Evolutionary conservation across 1,284 basidiomycete species (phyloP), one percentile per base, ranked within the genome.

Genomic region (Ceratobasidium sp.): DNA sequence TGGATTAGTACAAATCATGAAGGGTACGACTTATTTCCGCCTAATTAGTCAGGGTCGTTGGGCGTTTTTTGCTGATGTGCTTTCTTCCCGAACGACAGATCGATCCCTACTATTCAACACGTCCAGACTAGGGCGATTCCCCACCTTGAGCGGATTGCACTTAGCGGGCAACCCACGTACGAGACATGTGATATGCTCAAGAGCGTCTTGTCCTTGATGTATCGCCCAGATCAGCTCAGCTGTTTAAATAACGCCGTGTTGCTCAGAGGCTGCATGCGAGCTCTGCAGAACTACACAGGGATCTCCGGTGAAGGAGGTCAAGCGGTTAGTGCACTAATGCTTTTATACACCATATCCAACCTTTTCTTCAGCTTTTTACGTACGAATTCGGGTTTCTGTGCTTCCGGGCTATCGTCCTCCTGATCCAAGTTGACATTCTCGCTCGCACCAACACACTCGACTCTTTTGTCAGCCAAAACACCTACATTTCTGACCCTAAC

Each of bases 331-430:
- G 5, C 3, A 16, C 59, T 20, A 20, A 48, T 12, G 18, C 46
- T 12, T 48, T 48, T 48, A 3, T 48, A 20, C 14, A 5, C 46
- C 18, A 3, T 12, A 48, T 48, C 46, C 2, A 20, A 48, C 10
- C 18, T 16, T 48, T 48, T 3, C 18, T 12, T 12, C 18, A 66
- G 64, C 23, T 66, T 16, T 30, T 66, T 1, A 44, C 18, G 2
- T 66, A 66, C 23, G 64, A 66, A 33, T 66, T 44, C 23, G 64
- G 64, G 27, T 66, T 44, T 30, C 16, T 48, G 44, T 66, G 64
- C 46, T 66, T 66, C 46, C 46, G 30, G 27, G 41, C 46, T 1
- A 50, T 66, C n/a, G 44, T 66, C 12, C 64, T 66, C 20, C 18
- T 38, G 4, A 3, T 50, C 23, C 64, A 66, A 48, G 46, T 66